These are phyloP conservation scores for Skeletonema potamos DNA, from an alignment of 108 stramenopile species.

Conservation along the genomic window DNA sequence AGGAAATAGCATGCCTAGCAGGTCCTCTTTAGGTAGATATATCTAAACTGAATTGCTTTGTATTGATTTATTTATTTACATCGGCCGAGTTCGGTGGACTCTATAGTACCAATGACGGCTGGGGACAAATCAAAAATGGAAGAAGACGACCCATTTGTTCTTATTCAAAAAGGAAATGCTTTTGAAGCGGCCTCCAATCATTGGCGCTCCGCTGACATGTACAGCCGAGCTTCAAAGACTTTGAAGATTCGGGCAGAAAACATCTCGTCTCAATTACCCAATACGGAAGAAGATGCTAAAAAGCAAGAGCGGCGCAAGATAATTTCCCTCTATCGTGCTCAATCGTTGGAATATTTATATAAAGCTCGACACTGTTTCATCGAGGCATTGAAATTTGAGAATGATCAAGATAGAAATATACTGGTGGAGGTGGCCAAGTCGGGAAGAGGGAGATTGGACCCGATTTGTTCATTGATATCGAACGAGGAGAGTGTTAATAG, in stretches of 20 bases:
- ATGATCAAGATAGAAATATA: conserved; percentile 28
- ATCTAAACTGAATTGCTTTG: too few relatives aligned
- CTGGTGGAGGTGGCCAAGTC: conserved; percentile 5
- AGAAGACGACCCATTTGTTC: conserved; percentile 34
- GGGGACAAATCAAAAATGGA: neutral
- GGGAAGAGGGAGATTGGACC: conserved; percentile 18
- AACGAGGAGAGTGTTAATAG: conserved; percentile 20
- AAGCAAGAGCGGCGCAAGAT: conserved; percentile 18
- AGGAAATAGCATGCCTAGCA: too few relatives aligned
- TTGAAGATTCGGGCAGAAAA: conserved; percentile 23
- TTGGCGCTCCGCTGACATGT: conserved; percentile 33
- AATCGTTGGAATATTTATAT: conserved; percentile 37
- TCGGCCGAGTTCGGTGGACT: too few relatives aligned
- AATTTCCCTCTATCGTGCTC: conserved; percentile 17
- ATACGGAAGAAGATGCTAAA: neutral
- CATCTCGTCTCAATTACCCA: neutral
- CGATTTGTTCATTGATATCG: conserved; percentile 11
- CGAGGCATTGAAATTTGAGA: conserved; percentile 22
- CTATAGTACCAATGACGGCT: too few relatives aligned
- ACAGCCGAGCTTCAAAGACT: conserved; percentile 13
- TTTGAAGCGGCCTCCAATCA: conserved; percentile 20
- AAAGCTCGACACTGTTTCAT: conserved; percentile 33
- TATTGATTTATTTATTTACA: too few relatives aligned
- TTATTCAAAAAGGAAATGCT: conserved; percentile 32
- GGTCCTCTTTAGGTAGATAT: too few relatives aligned